These are phyloP conservation scores for Fusarium aywerte DNA, from an alignment of 2,329 filamentous ascomycete species.

Conservation along the genomic window DNA sequence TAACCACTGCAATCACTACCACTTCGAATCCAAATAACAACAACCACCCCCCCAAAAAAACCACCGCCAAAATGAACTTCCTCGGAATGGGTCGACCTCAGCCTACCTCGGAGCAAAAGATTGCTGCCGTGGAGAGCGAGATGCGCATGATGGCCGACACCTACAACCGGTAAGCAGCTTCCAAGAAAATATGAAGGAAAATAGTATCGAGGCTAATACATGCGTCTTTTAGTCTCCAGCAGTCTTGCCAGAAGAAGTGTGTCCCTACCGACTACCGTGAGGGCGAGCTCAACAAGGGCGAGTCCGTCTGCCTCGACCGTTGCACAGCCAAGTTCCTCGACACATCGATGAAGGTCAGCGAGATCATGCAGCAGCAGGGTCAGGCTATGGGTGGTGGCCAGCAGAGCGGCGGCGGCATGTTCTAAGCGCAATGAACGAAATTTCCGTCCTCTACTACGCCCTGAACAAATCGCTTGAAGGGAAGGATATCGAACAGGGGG, in stretches of 20 bases:
- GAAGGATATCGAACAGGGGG: not conserved
- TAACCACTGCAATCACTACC: constrained; percentile 6
- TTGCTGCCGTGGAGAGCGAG: constrained; percentile 94
- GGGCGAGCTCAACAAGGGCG: constrained; percentile 97
- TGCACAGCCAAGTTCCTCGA: constrained; percentile 99
- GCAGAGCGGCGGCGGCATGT: constrained; percentile 50
- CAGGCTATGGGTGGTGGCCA: constrained; percentile 67
- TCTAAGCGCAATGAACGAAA: constrained; percentile 35
- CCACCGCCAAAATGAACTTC: constrained; percentile 56
- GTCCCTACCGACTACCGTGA: constrained; percentile 93
- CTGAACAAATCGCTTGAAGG: constrained; percentile 2
- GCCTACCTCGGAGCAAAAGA: constrained; percentile 95
- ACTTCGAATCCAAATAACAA: not conserved
- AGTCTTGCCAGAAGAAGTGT: constrained; percentile 94
- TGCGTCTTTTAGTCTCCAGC: constrained; percentile 71
- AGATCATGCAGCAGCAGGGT: constrained; percentile 93
- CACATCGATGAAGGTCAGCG: constrained; percentile 96
- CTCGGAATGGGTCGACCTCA: constrained; percentile 72
- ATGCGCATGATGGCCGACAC: constrained; percentile 98
- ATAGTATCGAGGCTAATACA: not conserved
- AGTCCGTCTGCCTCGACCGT: constrained; percentile 96
- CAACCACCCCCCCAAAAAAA: not conserved
- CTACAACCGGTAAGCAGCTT: constrained; percentile 83
- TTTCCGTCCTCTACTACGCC: not conserved
- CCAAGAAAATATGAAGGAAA: not conserved